Conservation (phyloP, 1,284 basidiomycete species). For the Erythrobasidium hasegawianum region DNA sequence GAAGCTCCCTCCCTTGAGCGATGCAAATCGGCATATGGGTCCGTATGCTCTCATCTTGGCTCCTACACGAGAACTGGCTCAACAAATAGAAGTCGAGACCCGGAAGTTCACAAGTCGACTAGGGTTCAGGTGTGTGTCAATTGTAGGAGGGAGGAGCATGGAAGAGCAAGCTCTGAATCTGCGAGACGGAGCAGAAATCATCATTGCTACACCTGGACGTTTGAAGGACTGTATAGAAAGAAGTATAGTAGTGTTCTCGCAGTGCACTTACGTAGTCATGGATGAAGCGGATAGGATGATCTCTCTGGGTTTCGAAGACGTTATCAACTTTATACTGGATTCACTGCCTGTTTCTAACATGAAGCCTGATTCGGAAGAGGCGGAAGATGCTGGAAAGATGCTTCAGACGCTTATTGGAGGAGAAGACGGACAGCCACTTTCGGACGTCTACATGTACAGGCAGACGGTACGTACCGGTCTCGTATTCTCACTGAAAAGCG, state of each 20-base stretch:
- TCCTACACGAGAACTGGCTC: constrained; percentile 88
- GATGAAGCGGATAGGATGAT: constrained; percentile 99
- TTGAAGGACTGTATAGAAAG: constrained; percentile 96
- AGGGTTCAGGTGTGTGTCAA: constrained; percentile 89
- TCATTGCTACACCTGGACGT: constrained; percentile 96
- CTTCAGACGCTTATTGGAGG: constrained; percentile 41
- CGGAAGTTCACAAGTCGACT: constrained; percentile 83
- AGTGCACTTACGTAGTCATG: constrained; percentile 98
- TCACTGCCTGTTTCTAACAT: constrained; percentile 79
- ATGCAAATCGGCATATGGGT: constrained; percentile 86
- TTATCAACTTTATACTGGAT: constrained; percentile 92
- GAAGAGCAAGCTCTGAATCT: constrained; percentile 97
- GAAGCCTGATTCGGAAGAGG: constrained; percentile 63
- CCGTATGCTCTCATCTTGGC: constrained; percentile 87
- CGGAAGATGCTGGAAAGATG: constrained; percentile 47
- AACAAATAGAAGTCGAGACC: constrained; percentile 87
- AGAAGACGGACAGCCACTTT: constrained; percentile 44
- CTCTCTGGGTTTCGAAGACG: constrained; percentile 90
- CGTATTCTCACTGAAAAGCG: neutral
- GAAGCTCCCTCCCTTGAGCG: constrained; percentile 73
- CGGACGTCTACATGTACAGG: constrained; percentile 43
- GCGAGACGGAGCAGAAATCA: constrained; percentile 91
- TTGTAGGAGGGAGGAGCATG: constrained; percentile 87
- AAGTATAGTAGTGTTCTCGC: constrained; percentile 87
- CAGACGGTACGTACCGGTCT: constrained; percentile 43